Evolutionary conservation across 1,284 basidiomycete genomes (phyloP), one percentile per base, ranked within the genome.

Genomic region (Puccinia hordei): DNA sequence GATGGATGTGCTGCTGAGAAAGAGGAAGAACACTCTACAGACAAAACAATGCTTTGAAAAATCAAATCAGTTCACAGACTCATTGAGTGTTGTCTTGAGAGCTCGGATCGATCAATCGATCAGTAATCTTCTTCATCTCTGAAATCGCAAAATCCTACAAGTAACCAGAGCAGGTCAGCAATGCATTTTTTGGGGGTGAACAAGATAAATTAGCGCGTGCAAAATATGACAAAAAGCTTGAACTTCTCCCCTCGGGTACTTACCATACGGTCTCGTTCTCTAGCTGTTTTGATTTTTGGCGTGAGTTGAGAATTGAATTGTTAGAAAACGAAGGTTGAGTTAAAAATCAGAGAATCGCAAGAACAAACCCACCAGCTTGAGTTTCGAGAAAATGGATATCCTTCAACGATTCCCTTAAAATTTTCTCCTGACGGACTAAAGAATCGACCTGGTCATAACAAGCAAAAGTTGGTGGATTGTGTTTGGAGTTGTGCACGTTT

Each of bases 91-190:
- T 63, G 35, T 6, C 30, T 53, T 69, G 44, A 69, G 49, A 69
- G 66, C 44, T 24, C 24, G 68, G 38, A 30, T 73, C 71, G 53
- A 73, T 17, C 71, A 73, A 73, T 59, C 53, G 71, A 73, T 73
- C 71, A 24, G 51, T 73, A 19, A 73, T 73, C n/a, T 35, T 73
- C 53, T 73, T 73, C 71, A 73, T 73, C 53, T 73, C 71, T 27
- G 53, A 27, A 24, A 73, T 59, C 53, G 71, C 71, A 41, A 59
- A 55, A 73, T 73, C 71, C 71, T 73, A 38, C 0, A 27, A 24
- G 2, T n/a, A n/a, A 8, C 15, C 22, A 30, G 17, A 30, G 9
- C 57, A 59, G 9, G 27, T n/a, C n/a, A n/a, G n/a, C n/a, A 59
- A 12, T 59, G 12, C 55, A 27, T 57, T 24, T 24, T 57, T 57